These are phyloP conservation scores for Metroxylon sagu DNA, from an alignment of 176 grass and related monocot genomes.

Conservation along the genomic window DNA sequence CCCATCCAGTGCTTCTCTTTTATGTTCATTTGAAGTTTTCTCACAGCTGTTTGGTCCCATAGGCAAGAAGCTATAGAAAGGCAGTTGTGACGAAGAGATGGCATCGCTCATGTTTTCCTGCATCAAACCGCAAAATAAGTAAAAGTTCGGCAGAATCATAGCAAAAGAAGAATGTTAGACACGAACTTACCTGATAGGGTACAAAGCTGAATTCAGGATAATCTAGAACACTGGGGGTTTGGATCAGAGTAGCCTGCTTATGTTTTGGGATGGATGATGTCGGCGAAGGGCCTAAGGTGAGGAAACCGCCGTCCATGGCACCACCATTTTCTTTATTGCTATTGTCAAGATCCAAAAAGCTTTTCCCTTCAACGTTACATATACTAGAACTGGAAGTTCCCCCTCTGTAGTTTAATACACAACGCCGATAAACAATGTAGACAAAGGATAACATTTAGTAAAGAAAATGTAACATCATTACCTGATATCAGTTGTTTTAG, in stretches of 20 bases:
- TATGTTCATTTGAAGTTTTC: slow-evolving; percentile 5
- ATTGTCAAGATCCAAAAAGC: neutral
- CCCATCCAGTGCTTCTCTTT: neutral
- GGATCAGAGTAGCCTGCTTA: neutral
- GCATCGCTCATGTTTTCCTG: slow-evolving; percentile 1
- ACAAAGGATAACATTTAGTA: neutral
- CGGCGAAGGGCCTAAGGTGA: neutral
- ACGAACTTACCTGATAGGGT: neutral
- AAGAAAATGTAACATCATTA: neutral
- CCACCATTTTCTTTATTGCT: slow-evolving; percentile 1
- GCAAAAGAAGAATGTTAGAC: neutral
- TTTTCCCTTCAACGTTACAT: neutral
- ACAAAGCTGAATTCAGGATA: neutral
- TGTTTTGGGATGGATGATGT: neutral
- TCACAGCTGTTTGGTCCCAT: neutral
- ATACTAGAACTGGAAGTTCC: neutral
- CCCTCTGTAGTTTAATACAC: neutral
- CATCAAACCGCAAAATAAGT: neutral
- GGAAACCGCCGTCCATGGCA: slow-evolving; percentile 10
- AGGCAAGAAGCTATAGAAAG: slow-evolving; percentile 16
- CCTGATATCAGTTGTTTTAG: neutral
- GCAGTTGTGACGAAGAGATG: neutral
- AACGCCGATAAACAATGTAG: neutral
- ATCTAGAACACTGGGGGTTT: neutral
- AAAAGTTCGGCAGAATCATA: neutral